Conservation (phyloP, 148 eudicot genomes). For the Heliamphora exappendiculata region DNA sequence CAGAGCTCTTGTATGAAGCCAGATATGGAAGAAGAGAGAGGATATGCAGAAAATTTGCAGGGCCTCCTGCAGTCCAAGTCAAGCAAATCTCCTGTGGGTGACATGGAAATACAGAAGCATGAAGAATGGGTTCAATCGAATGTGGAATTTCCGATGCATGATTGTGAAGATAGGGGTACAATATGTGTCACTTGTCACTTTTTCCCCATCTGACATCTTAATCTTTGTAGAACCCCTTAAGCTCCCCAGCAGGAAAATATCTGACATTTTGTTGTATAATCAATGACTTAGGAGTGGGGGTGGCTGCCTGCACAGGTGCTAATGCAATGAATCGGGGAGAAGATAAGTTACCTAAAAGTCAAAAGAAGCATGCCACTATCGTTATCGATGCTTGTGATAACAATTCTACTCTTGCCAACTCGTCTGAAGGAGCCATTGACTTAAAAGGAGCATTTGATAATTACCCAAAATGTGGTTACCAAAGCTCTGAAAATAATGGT, state of each 20-base stretch:
- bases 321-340: conserved; percentile 19
- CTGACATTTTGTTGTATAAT: conserved; percentile 4
- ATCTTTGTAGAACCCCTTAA: not conserved
- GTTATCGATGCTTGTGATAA: conserved; percentile 23
- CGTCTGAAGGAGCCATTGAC: conserved; percentile 63
- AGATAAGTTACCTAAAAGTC: conserved; percentile 20
- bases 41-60: conserved; percentile 19
- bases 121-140: conserved; percentile 21
- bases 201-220: not conserved
- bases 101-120: conserved; percentile 16
- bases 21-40: conserved; percentile 46
- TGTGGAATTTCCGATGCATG: conserved; percentile 20
- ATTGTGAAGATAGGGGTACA: conserved; percentile 24
- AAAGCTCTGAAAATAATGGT: conserved; percentile 24
- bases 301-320: conserved; percentile 21
- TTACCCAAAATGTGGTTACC: conserved; percentile 23
- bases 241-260: not conserved
- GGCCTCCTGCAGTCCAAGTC: conserved; percentile 25
- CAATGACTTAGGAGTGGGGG: conserved; percentile 24
- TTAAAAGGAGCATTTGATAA: conserved; percentile 67
- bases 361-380: conserved; percentile 18
- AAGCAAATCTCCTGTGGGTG: conserved; percentile 26
- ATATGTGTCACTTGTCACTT: conserved; percentile 7
- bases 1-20: conserved; percentile 88
- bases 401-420: conserved; percentile 13